Percentiles rank a stretch among this genome's conserved stretches.
These are phyloP conservation scores for Ascochyta pisi DNA, from an alignment of 2,329 filamentous ascomycete genomes.

Conservation along the genomic window DNA sequence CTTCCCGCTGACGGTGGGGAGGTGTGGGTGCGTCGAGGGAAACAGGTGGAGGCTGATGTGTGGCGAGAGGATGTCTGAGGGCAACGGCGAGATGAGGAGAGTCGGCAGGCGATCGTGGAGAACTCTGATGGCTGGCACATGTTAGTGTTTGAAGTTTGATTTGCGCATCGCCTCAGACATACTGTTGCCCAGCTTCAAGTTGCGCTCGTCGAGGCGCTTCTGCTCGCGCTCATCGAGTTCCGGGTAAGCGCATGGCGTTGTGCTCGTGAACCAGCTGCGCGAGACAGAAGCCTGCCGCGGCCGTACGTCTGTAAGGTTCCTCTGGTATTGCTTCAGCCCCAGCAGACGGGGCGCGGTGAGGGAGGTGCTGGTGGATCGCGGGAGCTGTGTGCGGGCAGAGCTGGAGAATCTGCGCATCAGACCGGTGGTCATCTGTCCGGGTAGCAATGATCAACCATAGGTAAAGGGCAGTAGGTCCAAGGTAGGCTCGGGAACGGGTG, in stretches of 20 bases:
- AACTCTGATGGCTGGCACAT: conserved; percentile 60
- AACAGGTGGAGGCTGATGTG: conserved; percentile 69
- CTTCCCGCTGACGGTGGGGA: conserved; percentile 89
- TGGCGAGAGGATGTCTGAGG: conserved; percentile 67
- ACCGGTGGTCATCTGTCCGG: conserved; percentile 51
- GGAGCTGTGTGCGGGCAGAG: conserved; percentile 47
- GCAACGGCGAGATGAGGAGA: conserved; percentile 66
- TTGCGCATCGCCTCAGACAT: conserved; percentile 25
- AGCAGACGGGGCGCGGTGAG: conserved; percentile 38
- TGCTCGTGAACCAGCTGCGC: conserved; percentile 55
- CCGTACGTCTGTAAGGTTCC: conserved; percentile 42
- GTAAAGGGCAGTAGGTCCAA: conserved; percentile 16
- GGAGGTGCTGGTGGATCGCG: conserved; percentile 26
- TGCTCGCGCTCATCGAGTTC: conserved; percentile 48
- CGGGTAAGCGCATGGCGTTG: conserved; percentile 36
- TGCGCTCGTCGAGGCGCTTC: conserved; percentile 64
- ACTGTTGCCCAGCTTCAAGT: conserved; percentile 69
- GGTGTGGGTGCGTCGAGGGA: conserved; percentile 80
- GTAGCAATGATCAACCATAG: conserved; percentile 42
- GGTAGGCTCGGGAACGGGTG: conserved; percentile 10
- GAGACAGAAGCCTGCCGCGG: conserved; percentile 43
- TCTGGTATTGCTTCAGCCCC: conserved; percentile 43
- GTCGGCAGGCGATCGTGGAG: conserved; percentile 69
- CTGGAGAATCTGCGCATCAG: conserved; percentile 57
- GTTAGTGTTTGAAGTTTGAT: conserved; percentile 9